Evolutionary conservation across 169 alveolate species (phyloP), one percentile per base, ranked within the genome.

Genomic region (Plasmodium gonderi): DNA sequence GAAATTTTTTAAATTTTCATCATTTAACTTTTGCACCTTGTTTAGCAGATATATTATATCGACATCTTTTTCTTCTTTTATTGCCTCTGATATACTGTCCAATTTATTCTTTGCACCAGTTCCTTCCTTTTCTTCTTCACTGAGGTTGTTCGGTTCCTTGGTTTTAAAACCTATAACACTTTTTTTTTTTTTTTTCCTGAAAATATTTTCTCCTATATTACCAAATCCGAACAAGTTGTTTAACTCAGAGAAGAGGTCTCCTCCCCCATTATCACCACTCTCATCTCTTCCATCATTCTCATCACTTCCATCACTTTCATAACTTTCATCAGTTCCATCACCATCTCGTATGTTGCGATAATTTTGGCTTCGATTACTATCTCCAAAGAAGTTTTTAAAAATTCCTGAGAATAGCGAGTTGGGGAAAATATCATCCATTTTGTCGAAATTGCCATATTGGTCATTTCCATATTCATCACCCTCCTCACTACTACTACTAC

Each of bases 91-190:
- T 29, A 89, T 26, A 40, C 5, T 54, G 6, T 49, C 77, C 14
- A 9, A 76, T 1, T 29, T 79, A n/a, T 89, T 54, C 26, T 47
- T 20, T 23, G 44, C 26, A n/a, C 72, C 33, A n/a, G 1, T 89
- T 14, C 14, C 81, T 12, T 68, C 64, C 51, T 77, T 47, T 14
- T 54, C 69, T 3, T 44, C 51, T n/a, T 40, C 40, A 7, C 79
- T 69, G 20, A 1, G 11, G 17, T 12, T 31, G 2, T 74, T 20
- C 17, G 93, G 74, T 12, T 77, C 90, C 47, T 75, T 89, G 6
- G 90, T 89, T 77, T 89, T 89, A 68, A 89, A 89, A 1, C 94
- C 94, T 3, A 89, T 44, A 17, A 89, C 94, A 47, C 90, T 89
- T 60, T 77, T 85, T 85, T 85, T 85, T 64, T 54, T 64, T 75